Evolutionary conservation across 805 yeast genomes (phyloP), one percentile per base, ranked within the genome.

Genomic region (Candida fluviatilis): DNA sequence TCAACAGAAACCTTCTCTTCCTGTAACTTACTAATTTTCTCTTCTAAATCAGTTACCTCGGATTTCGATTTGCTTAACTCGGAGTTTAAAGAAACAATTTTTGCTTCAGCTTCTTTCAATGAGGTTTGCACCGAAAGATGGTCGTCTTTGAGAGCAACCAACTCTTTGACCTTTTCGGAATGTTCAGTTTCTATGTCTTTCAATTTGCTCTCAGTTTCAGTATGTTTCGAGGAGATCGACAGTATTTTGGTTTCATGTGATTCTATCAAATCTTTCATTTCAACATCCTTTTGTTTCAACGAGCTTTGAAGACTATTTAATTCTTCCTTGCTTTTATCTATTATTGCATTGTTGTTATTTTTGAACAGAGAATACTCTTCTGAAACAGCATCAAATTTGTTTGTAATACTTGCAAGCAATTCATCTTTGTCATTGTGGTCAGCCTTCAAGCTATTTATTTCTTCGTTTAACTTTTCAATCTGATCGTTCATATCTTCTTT

Each of bases 281-380:
- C 55, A 4, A 50, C 42, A 1, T 76, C 75, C 5, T 69, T 68
- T 28, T 76, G 49, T 49, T 73, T 12, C 10, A 19, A 11, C 3
- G 31, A 14, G 1, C 29, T 11, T 15, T 35, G 33, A 29, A 21
- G 28, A 18, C 34, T 35, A 18, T 26, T 15, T 19, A 31, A 4
- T 11, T 26, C 36, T 14, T 35, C 29, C 14, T 18, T 45, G 44
- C 12, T 29, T 4, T 12, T 26, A 4, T n/a, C 14, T 13, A 33
- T 13, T n/a, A 21, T 33, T 13, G 21, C 66, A 60, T 17, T 3
- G 16, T 19, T 24, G 5, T 13, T 19, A 3, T 14, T 14, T 29
- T 23, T 21, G 8, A 19, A 35, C 15, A 23, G n/a, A 3, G 12
- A 8, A 8, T 29, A 35, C 12, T 29, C 21, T 5, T 3, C 17